Evolutionary conservation across 805 yeast species (phyloP).

Genomic region (Wickerhamiella lipophila): DNA sequence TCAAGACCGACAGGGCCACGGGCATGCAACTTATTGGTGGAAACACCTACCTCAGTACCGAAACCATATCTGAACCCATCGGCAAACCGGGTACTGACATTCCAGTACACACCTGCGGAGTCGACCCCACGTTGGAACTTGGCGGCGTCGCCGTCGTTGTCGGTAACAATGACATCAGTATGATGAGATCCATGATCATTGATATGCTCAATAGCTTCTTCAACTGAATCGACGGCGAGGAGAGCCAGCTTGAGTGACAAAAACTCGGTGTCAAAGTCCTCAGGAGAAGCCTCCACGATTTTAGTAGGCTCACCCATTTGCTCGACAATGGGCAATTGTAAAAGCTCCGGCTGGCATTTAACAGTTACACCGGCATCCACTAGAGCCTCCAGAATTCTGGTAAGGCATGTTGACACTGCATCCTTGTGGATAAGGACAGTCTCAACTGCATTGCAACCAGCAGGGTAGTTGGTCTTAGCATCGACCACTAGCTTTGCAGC

Average conservation of each 20-base stretch:
- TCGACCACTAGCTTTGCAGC: constrained; percentile 68
- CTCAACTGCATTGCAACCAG: constrained; percentile 98
- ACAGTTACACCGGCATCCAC: constrained; percentile 56
- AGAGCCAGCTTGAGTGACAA: constrained; percentile 75
- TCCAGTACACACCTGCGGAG: constrained; percentile 96
- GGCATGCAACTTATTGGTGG: constrained; percentile 94
- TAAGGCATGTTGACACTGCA: constrained; percentile 28
- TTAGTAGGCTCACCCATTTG: constrained; percentile 19
- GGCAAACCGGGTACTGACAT: constrained; percentile 92
- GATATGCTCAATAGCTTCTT: constrained; percentile 73
- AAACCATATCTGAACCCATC: constrained; percentile 98
- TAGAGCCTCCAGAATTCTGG: constrained; percentile 31
- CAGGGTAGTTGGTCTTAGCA: constrained; percentile 91
- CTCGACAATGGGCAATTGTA: constrained; percentile 32
- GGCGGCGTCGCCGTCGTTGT: constrained; percentile 56
- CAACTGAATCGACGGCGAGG: constrained; percentile 42
- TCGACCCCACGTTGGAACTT: constrained; percentile 73
- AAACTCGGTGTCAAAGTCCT: constrained; percentile 74
- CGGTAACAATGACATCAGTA: constrained; percentile 85
- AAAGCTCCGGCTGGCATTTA: constrained; percentile 38
- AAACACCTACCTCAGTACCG: constrained; percentile 96
- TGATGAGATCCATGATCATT: constrained; percentile 90
- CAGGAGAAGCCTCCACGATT: constrained; percentile 34
- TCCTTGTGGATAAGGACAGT: constrained; percentile 51
- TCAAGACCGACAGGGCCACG: constrained; percentile 98